These are phyloP conservation scores for Ceratobasidium sp. DNA, from an alignment of 1,284 basidiomycete species.

Conservation along the genomic window DNA sequence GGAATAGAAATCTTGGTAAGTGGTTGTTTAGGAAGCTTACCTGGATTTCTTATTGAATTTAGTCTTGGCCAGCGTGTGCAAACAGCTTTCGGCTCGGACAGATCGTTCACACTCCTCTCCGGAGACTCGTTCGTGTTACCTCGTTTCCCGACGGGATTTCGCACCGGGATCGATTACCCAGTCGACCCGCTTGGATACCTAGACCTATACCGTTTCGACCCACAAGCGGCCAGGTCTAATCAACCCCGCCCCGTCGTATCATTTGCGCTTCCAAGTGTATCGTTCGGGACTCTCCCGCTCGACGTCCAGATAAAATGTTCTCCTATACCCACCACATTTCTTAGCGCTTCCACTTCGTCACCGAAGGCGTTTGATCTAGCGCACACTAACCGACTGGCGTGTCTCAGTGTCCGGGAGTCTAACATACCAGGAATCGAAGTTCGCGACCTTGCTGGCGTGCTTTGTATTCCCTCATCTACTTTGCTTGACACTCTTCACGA, in stretches of 20 bases:
- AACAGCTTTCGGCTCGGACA: neutral
- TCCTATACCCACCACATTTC: neutral
- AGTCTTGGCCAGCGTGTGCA: neutral
- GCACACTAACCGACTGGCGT: neutral
- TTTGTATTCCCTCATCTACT: conserved; percentile 2
- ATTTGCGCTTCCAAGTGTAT: neutral
- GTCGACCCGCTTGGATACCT: conserved; percentile 4
- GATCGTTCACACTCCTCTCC: conserved; percentile 6
- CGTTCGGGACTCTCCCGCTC: neutral
- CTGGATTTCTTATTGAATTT: neutral
- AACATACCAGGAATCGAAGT: neutral
- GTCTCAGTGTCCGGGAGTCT: neutral
- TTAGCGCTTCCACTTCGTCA: neutral
- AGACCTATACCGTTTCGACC: neutral
- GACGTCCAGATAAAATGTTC: neutral
- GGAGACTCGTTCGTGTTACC: conserved; percentile 5
- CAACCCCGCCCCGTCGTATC: neutral
- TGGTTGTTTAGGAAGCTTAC: neutral
- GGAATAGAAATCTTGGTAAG: conserved; percentile 12
- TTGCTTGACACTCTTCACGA: neutral
- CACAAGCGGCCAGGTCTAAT: neutral
- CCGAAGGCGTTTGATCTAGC: neutral
- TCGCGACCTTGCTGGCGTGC: neutral
- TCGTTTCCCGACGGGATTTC: neutral
- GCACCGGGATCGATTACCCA: neutral